phyloP scores from a whole-genome alignment of 345 rosid genomes.

The rapeseed (Brassica napus) region Da-Ae NC_063439.1:3213001-3213500 shows the following conservation, averaged over 20 bases:
- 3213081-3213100: slow-evolving; percentile 31
- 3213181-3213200: slow-evolving; percentile 96
- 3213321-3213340: slow-evolving; percentile 9
- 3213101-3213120: slow-evolving; percentile 79
- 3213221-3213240: slow-evolving; percentile 2
- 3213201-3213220: slow-evolving; percentile 46
- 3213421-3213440: slow-evolving; percentile 97
- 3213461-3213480: slow-evolving; percentile 98
- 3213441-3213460: slow-evolving; percentile 87
- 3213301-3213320: neutral
- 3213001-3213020: slow-evolving; percentile 86
- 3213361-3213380: slow-evolving; percentile 77
- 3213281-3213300: slow-evolving; percentile 12
- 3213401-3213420: slow-evolving; percentile 96
- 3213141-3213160: slow-evolving; percentile 96
- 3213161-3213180: slow-evolving; percentile 97
- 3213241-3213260: slow-evolving; percentile 13
- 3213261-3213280: slow-evolving; percentile 11
- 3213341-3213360: slow-evolving; percentile 21
- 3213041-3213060: slow-evolving; percentile 15
- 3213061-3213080: slow-evolving; percentile 14
- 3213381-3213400: slow-evolving; percentile 97
- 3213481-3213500: slow-evolving; percentile 15
- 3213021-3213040: slow-evolving; percentile 67
- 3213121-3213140: slow-evolving; percentile 89